These are phyloP conservation scores for Schizosaccharomyces osmophilus DNA, from an alignment of 805 yeast genomes.

Conservation along the genomic window DNA sequence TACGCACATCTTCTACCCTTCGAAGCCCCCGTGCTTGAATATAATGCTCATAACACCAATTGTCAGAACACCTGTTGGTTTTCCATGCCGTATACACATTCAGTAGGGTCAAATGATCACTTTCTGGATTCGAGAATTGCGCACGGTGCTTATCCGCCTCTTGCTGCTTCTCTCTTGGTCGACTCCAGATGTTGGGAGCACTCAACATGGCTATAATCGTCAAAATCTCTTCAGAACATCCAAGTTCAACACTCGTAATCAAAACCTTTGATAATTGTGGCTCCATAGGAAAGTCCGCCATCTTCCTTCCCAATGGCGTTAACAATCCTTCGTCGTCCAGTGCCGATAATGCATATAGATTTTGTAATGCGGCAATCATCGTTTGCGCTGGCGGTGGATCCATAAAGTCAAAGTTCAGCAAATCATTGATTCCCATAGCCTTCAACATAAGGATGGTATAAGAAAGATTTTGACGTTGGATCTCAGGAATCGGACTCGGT, in stretches of 20 bases:
- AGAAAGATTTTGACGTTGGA: constrained; percentile 59
- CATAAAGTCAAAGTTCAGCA: constrained; percentile 66
- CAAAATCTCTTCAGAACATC: constrained; percentile 43
- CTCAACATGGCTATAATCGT: constrained; percentile 65
- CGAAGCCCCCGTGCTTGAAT: constrained; percentile 50
- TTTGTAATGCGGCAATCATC: constrained; percentile 49
- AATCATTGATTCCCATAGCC: constrained; percentile 64
- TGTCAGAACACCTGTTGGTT: constrained; percentile 35
- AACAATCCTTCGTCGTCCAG: constrained; percentile 54
- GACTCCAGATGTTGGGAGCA: constrained; percentile 43
- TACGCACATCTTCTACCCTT: constrained; percentile 43
- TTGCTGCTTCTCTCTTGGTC: constrained; percentile 39
- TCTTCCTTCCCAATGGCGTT: constrained; percentile 52
- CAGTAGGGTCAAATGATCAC: constrained; percentile 61
- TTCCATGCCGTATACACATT: constrained; percentile 61
- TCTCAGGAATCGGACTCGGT: constrained; percentile 69
- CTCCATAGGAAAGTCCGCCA: constrained; percentile 83
- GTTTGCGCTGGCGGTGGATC: constrained; percentile 66
- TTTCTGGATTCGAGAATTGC: constrained; percentile 27
- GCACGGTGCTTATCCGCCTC: constrained; percentile 42
- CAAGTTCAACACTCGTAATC: constrained; percentile 31
- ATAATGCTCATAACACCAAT: constrained; percentile 73
- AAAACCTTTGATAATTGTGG: constrained; percentile 69
- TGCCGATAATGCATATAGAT: constrained; percentile 72
- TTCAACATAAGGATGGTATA: constrained; percentile 51